Evolutionary conservation across 768 basidiomycete genomes (phyloP).

Genomic region (Naganishia randhawae): DNA sequence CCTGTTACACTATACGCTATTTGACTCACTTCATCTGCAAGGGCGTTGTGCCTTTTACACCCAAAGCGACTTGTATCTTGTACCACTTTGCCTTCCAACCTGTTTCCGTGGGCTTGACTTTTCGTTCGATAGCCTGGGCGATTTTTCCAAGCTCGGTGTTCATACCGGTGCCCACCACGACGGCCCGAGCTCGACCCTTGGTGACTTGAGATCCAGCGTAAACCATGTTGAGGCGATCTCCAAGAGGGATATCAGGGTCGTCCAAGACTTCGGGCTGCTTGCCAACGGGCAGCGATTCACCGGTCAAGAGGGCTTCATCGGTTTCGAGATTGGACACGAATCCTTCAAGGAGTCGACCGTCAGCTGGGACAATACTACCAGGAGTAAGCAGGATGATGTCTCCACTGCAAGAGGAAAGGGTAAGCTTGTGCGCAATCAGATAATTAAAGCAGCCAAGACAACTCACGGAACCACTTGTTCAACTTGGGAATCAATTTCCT

Average conservation of each 20-base stretch:
- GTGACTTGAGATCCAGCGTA: conserved; percentile 54
- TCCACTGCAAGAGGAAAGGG: conserved; percentile 36
- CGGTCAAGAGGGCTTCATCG: conserved; percentile 59
- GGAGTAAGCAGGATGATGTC: conserved; percentile 54
- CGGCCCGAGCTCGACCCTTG: conserved; percentile 57
- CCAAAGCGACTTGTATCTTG: conserved; percentile 39
- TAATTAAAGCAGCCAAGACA: background rate
- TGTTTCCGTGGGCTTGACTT: conserved; percentile 27
- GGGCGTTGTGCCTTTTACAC: conserved; percentile 53
- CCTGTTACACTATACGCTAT: background rate
- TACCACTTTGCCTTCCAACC: conserved; percentile 28
- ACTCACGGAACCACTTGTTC: conserved; percentile 35
- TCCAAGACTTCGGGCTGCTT: conserved; percentile 47
- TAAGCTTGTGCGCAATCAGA: background rate
- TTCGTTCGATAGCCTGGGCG: conserved; percentile 35
- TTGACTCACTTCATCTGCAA: conserved; percentile 51
- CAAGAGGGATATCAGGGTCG: conserved; percentile 19
- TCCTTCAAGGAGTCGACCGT: conserved; percentile 54
- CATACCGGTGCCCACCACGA: conserved; percentile 59
- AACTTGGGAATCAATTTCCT: conserved; percentile 29
- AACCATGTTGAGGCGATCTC: conserved; percentile 41
- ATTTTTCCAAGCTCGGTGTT: conserved; percentile 55
- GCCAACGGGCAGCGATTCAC: conserved; percentile 57
- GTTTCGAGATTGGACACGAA: conserved; percentile 53
- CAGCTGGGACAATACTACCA: conserved; percentile 54